Evolutionary conservation across 305 asterid species (phyloP).

Genomic region (Solanum hybrid): DNA sequence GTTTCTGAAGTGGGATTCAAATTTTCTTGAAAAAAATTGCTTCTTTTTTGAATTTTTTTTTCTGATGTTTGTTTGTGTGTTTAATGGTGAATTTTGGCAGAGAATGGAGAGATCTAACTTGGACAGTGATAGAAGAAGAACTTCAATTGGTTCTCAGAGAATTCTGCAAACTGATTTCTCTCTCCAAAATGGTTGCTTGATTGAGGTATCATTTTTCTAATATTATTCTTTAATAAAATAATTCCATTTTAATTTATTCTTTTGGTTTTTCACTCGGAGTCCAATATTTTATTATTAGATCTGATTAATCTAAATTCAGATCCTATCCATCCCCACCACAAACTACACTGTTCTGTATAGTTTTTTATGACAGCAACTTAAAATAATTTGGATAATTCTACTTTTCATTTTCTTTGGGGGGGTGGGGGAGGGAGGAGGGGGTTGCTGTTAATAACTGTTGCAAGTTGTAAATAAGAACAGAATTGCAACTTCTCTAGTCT

Average conservation of each 20-base stretch:
- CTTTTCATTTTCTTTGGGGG: background rate
- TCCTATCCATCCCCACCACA: background rate
- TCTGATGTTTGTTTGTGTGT: background rate
- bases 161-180: constrained; percentile 34
- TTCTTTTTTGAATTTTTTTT: background rate
- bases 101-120: constrained; percentile 42
- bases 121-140: constrained; percentile 50
- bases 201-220: constrained; percentile 44
- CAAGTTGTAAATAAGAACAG: background rate
- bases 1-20: background rate
- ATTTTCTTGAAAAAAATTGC: background rate
- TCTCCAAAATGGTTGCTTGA: constrained; percentile 29
- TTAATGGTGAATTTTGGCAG: constrained; percentile 30
- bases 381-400: background rate
- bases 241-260: background rate
- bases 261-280: background rate
- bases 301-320: too few relatives aligned
- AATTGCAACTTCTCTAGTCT: background rate
- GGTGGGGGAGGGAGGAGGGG: background rate
- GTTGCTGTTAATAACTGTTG: background rate
- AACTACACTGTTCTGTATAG: too few relatives aligned
- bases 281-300: too few relatives aligned
- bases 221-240: background rate
- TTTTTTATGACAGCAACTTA: too few relatives aligned
- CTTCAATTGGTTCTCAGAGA: constrained; percentile 59